These are phyloP conservation scores for Ustilago xerochloae DNA, from an alignment of 1,284 basidiomycete genomes.

Conservation along the genomic window DNA sequence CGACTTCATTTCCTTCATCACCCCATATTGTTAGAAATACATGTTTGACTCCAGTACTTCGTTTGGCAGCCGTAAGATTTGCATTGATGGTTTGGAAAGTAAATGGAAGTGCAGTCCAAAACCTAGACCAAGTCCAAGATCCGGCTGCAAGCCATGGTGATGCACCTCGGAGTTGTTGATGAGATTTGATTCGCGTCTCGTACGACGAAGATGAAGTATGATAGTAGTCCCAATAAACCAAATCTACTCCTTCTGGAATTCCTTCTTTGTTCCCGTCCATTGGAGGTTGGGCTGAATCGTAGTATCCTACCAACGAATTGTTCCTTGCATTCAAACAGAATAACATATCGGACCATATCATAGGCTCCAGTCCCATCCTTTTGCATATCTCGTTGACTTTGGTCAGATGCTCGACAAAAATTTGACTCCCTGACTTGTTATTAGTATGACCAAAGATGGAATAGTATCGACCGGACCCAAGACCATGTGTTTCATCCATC, in stretches of 20 bases:
- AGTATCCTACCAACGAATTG: slow-evolving; percentile 68
- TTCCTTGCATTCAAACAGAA: slow-evolving; percentile 69
- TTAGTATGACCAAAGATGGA: slow-evolving; percentile 63
- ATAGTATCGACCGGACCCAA: slow-evolving; percentile 67
- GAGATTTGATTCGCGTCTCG: slow-evolving; percentile 65
- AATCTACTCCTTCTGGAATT: slow-evolving; percentile 63
- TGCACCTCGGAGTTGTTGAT: slow-evolving; percentile 63
- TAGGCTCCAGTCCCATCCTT: slow-evolving; percentile 58
- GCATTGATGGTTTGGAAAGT: slow-evolving; percentile 68
- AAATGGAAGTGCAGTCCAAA: slow-evolving; percentile 69
- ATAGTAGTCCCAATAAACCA: slow-evolving; percentile 66
- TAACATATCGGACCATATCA: slow-evolving; percentile 69
- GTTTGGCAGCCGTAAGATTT: slow-evolving; percentile 66
- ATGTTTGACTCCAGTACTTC: slow-evolving; percentile 58
- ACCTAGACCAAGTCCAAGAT: slow-evolving; percentile 69
- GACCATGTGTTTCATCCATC: slow-evolving; percentile 66
- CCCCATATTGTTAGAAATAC: slow-evolving; percentile 70
- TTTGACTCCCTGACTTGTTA: slow-evolving; percentile 63
- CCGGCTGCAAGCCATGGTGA: slow-evolving; percentile 68
- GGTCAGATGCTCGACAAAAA: slow-evolving; percentile 58
- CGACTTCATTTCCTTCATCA: slow-evolving; percentile 69
- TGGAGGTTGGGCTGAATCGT: slow-evolving; percentile 50
- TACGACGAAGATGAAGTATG: slow-evolving; percentile 65
- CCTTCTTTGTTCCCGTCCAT: slow-evolving; percentile 46
- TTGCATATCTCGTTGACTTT: slow-evolving; percentile 67